A percentile compares a stretch with the other conserved stretches of the same genome.
phyloP scores from a whole-genome alignment of 306 rosid genomes.

The Canavalia gladiata region DNA sequence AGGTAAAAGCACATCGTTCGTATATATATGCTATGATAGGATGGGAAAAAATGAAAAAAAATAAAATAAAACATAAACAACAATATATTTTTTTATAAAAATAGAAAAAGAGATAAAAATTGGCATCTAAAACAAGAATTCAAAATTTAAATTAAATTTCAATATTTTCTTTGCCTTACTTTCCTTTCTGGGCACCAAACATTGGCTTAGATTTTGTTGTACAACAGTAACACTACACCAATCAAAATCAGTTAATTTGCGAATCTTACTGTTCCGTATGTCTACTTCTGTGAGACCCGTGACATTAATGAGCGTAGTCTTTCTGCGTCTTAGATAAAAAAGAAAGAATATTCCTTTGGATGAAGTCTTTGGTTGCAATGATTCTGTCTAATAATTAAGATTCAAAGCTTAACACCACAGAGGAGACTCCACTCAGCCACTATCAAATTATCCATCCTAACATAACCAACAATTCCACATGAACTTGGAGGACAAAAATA shows the following conservation, averaged over 20 bases:
- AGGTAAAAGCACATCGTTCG: too few relatives aligned
- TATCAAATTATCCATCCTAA: not conserved
- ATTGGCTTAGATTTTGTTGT: not conserved
- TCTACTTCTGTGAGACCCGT: conserved; percentile 8
- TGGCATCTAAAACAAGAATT: too few relatives aligned
- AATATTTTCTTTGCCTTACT: too few relatives aligned
- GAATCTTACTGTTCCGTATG: not conserved
- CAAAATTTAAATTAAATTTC: too few relatives aligned
- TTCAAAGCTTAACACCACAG: conserved; percentile 1
- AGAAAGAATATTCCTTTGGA: conserved; percentile 6
- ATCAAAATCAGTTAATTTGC: not conserved
- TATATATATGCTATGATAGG: too few relatives aligned
- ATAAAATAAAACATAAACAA: too few relatives aligned
- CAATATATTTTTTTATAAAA: too few relatives aligned
- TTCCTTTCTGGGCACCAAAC: not conserved
- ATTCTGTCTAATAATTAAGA: not conserved
- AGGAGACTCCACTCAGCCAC: not conserved
- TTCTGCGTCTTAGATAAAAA: conserved; percentile 15
- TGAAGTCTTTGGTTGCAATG: conserved; percentile 21
- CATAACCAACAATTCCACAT: not conserved
- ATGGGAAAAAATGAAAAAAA: too few relatives aligned
- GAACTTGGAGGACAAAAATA: not conserved
- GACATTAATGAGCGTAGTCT: not conserved
- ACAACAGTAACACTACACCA: not conserved
- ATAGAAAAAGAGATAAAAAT: too few relatives aligned